Conservation (phyloP, 2,329 filamentous ascomycete genomes). For the Verticillium albo-atrum region DNA sequence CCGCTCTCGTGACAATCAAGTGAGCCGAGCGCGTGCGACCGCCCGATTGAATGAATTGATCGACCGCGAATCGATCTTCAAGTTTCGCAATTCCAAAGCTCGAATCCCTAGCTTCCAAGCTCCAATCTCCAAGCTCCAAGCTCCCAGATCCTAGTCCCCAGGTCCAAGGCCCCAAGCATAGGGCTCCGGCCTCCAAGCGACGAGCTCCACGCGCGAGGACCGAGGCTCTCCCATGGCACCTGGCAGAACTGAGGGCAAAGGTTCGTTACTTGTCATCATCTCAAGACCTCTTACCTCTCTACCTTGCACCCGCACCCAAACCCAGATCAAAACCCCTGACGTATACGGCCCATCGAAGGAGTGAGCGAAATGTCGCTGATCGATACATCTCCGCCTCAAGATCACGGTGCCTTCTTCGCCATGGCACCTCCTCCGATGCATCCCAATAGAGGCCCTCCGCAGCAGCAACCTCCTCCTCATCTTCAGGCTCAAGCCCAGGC, state of each 20-base stretch:
- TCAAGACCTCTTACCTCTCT: not conserved
- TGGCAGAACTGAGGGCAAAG: constrained; percentile 2
- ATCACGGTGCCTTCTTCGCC: constrained; percentile 1
- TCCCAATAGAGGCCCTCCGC: not conserved
- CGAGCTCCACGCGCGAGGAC: not conserved
- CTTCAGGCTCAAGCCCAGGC: not conserved
- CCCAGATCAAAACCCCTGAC: not conserved
- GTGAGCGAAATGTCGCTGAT: not conserved
- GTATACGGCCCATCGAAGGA: not conserved
- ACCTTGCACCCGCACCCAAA: not conserved
- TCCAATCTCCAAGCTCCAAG: not conserved
- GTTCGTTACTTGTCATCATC: constrained; percentile 1
- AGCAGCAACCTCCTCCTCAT: not conserved
- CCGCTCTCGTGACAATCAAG: not conserved
- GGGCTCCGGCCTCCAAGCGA: not conserved
- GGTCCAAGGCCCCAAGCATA: not conserved
- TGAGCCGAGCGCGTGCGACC: not conserved
- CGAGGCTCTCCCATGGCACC: not conserved
- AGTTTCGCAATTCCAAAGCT: not conserved
- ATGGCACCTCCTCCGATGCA: constrained; percentile 3
- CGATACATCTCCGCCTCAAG: not conserved
- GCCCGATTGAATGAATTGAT: not conserved
- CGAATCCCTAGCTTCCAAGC: not conserved
- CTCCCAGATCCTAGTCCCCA: not conserved
- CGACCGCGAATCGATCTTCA: not conserved